Base-by-base conservation (phyloP, 2,329 filamentous ascomycete species). In the Colletotrichum australisinense region DNA sequence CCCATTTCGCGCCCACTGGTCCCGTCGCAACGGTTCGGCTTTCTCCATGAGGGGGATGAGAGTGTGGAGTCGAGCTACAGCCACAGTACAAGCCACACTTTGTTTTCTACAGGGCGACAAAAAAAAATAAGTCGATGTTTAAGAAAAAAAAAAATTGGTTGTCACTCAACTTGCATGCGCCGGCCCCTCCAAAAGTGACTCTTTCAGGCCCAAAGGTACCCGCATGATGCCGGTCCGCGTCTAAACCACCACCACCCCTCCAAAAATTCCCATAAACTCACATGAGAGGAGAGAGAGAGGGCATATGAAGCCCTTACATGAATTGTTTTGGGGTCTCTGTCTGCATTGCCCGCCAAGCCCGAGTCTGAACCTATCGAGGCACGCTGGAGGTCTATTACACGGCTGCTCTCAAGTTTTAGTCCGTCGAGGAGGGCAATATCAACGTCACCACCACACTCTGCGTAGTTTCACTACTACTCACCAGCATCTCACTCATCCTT, bases 271-370 rank as follows among this genome's bases (percentile, higher is more conserved):
- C 16, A 42, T n/a, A 14, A 69, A 38, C 52, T 73, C 70, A 70
- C 60, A 73, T 70, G 67, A 55, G 26, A 52, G 52, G 14, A 28
- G 52, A 60, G 24, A 5, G 19, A 28, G 30, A 16, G 14, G 35
- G 67, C 67, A 60, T 66, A 55, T 70, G 60, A 73, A 63, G 49
- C 60, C 60, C 55, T 62, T 70, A 64, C 65, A 64, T 55, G 69
- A 49, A 64, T 32, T 72, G 42, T 42, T 70, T 11, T 32, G 28
- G 70, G 70, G 60, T 46, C 57, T 69, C 57, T 14, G 14, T 65
- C 46, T 62, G 32, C 70, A 66, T 56, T 35, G 32, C 5, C 46
- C 46, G 46, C 66, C 26, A 64, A 70, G 70, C 70, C 56, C 22
- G 46, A 52, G 26, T 16, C 49, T 66, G 60, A 56, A 65, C n/a